Percentiles rank a stretch among this genome's conserved stretches.
Conservation (phyloP, 495 filamentous ascomycete species). For the Xylaria palmicola region DNA sequence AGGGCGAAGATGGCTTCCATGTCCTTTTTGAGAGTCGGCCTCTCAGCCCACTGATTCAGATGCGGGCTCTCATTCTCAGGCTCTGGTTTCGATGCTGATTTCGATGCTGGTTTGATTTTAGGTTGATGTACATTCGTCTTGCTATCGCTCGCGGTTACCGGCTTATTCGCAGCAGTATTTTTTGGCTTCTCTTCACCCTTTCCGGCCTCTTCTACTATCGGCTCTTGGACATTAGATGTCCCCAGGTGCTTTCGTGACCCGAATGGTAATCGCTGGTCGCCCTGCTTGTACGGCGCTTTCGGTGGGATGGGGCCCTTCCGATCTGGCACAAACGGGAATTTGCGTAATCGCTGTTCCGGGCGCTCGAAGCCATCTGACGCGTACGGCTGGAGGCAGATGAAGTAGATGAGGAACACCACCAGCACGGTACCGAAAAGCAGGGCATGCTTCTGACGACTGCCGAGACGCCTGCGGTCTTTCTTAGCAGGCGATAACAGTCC, state of each 20-base stretch:
- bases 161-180: not conserved
- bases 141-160: not conserved
- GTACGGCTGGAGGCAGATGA: not conserved
- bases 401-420: conserved; percentile 1
- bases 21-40: not conserved
- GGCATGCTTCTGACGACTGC: not conserved
- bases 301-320: not conserved
- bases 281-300: not conserved
- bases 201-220: not conserved
- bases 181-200: not conserved
- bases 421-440: conserved; percentile 3
- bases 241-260: not conserved
- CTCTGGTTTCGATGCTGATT: not conserved
- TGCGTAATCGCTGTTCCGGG: not conserved
- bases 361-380: not conserved
- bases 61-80: not conserved
- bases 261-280: not conserved
- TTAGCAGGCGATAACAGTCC: not conserved
- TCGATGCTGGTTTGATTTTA: no score
- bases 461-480: conserved; percentile 2
- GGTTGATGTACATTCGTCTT: not conserved
- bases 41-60: not conserved
- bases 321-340: not conserved
- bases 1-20: conserved; percentile 10
- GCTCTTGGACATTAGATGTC: not conserved